Conservation (phyloP, 192 early-diverging fungal genomes). For the Dissophora ornata region DNA sequence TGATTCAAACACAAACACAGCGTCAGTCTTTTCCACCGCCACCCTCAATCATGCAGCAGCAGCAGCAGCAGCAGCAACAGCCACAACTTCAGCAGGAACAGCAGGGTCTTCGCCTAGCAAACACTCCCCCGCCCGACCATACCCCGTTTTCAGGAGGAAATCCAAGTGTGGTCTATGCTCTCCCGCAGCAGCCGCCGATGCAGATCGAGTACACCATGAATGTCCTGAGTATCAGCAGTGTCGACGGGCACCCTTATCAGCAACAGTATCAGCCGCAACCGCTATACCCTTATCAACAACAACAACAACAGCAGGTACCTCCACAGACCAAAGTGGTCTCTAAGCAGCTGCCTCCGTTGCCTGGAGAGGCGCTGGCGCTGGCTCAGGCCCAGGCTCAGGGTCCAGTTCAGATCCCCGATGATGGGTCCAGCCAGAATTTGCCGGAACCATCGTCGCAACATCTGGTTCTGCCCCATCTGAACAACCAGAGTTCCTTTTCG, state of each 20-base stretch:
- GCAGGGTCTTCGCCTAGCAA: not conserved
- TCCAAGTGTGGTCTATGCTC: not conserved
- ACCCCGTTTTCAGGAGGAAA: not conserved
- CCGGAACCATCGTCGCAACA: not conserved
- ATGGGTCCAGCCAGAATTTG: not conserved
- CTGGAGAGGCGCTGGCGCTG: too few species aligned
- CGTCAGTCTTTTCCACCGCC: not conserved
- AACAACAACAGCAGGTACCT: not conserved
- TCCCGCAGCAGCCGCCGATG: not conserved
- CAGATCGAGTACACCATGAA: not conserved
- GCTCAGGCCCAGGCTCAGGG: too few species aligned
- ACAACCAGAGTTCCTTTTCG: slow-evolving; percentile 3
- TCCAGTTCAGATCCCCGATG: not conserved
- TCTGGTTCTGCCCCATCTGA: slow-evolving; percentile 4
- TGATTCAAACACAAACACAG: slow-evolving; percentile 4
- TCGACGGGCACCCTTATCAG: not conserved
- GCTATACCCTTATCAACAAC: not conserved
- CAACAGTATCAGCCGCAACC: not conserved
- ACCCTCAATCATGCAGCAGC: not conserved
- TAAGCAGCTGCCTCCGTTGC: not conserved
- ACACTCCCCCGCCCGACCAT: not conserved
- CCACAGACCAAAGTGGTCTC: not conserved
- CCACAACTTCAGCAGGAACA: not conserved
- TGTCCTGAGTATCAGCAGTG: not conserved
- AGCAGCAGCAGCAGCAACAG: not conserved